These are phyloP conservation scores for Huntiella decipiens DNA, from an alignment of 2,329 filamentous ascomycete genomes.

Conservation along the genomic window DNA sequence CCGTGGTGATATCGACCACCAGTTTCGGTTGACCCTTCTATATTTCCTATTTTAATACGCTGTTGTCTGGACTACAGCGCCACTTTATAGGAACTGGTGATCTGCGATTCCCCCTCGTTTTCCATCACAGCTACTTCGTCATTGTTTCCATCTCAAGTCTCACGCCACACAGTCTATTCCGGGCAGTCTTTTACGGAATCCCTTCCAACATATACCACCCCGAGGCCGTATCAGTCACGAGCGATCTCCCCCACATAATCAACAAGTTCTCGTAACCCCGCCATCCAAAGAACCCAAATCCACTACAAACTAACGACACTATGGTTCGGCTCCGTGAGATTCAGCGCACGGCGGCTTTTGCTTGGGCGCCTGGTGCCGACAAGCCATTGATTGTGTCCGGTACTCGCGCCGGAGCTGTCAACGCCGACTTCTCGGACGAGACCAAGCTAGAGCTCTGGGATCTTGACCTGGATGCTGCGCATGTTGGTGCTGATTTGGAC, in stretches of 20 bases:
- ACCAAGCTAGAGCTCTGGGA: constrained; percentile 96
- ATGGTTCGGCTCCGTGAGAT: constrained; percentile 98
- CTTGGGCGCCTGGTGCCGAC: constrained; percentile 72
- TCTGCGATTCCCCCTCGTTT: not conserved
- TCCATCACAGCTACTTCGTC: not conserved
- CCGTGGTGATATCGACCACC: not conserved
- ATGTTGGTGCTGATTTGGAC: constrained; percentile 65
- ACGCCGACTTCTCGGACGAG: constrained; percentile 94
- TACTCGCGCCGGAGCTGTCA: constrained; percentile 84
- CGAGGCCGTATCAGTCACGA: not conserved
- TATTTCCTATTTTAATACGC: not conserved
- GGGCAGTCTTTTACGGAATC: no score
- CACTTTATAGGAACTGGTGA: not conserved
- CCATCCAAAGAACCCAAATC: not conserved
- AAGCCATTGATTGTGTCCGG: constrained; percentile 79
- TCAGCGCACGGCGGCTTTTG: constrained; percentile 87
- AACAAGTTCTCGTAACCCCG: no score
- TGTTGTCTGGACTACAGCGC: constrained; percentile 9
- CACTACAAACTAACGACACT: not conserved
- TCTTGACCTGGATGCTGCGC: constrained; percentile 58
- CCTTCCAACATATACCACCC: not conserved
- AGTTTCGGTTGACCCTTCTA: not conserved
- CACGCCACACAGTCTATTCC: no score
- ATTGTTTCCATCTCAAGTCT: no score
- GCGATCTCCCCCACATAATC: not conserved